These are phyloP conservation scores for Saccharomyces hybrid DNA, from an alignment of 1,139 yeast species.

Conservation along the genomic window DNA sequence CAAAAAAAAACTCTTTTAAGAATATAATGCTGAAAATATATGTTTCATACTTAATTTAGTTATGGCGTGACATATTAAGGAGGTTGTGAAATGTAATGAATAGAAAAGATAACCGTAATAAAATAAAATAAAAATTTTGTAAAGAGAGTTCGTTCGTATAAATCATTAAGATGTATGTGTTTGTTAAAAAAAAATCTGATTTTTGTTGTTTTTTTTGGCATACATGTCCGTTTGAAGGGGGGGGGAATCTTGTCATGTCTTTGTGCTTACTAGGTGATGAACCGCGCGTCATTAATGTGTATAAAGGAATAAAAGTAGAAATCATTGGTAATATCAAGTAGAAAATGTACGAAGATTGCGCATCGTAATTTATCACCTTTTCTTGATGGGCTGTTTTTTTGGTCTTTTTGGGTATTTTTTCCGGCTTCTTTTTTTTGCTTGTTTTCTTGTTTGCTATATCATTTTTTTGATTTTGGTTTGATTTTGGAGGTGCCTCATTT, in stretches of 20 bases:
- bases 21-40: constrained; percentile 1
- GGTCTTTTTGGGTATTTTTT: background rate
- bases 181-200: background rate
- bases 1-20: background rate
- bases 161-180: background rate
- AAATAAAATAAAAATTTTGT: background rate
- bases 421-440: background rate
- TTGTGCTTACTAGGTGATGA: background rate
- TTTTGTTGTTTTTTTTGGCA: background rate
- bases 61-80: background rate
- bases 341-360: background rate
- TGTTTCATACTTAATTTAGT: background rate
- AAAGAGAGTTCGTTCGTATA: background rate
- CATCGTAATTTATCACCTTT: background rate
- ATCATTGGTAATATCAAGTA: background rate
- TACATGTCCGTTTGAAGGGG: background rate
- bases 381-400: background rate
- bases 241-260: background rate
- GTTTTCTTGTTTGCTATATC: background rate
- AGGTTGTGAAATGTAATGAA: background rate
- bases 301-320: background rate
- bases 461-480: background rate
- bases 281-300: background rate
- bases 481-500: background rate
- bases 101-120: background rate